Evolutionary conservation across 768 basidiomycete species (phyloP).

Genomic region (Inosperma sp.): DNA sequence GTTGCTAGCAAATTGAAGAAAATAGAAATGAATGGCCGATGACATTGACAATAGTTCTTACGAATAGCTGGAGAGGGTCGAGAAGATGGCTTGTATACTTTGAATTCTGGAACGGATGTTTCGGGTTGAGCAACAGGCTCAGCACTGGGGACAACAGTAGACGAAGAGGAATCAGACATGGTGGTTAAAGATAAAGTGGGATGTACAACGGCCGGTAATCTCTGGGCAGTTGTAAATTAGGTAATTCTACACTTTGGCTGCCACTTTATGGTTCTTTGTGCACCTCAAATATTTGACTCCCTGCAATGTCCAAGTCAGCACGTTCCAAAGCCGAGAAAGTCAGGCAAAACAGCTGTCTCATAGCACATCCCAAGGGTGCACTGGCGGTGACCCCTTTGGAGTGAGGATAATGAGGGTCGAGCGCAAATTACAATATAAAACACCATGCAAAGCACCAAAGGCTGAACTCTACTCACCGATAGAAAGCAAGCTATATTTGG

Average conservation of each 20-base stretch:
- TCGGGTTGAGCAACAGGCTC: not conserved
- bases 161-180: constrained; percentile 3
- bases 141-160: not conserved
- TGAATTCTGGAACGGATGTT: constrained; percentile 22
- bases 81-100: constrained; percentile 27
- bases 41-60: constrained; percentile 13
- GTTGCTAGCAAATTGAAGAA: constrained; percentile 31
- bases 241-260: too few species aligned
- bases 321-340: constrained; percentile 9
- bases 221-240: constrained; percentile 2
- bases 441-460: constrained; percentile 40
- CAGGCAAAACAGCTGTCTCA: constrained; percentile 72
- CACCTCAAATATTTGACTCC: not conserved
- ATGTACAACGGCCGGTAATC: not conserved
- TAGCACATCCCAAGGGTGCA: constrained; percentile 59
- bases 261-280: too few species aligned
- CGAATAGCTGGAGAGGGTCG: constrained; percentile 15
- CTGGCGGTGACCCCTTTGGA: constrained; percentile 76
- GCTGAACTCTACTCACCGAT: constrained; percentile 7
- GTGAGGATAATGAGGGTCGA: constrained; percentile 57
- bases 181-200: not conserved
- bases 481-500: constrained; percentile 7
- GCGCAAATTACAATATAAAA: constrained; percentile 80
- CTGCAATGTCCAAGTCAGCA: constrained; percentile 19
- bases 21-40: not conserved